Base-by-base conservation (phyloP, 148 eudicot species). In the Tetragonia tetragonoides region DNA sequence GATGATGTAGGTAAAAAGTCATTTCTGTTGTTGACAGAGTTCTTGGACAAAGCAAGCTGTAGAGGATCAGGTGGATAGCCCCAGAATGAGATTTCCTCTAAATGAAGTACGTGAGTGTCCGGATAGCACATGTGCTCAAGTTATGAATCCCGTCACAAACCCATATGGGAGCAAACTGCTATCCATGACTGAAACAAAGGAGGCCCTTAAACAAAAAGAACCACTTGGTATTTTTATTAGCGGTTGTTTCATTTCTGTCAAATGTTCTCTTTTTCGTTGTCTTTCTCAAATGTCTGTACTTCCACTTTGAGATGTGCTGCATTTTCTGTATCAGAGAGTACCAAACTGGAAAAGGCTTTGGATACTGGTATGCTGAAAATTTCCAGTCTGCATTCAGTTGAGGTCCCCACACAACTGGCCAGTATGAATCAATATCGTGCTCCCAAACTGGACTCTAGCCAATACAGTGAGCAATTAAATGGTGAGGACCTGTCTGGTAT, bases 21-120 rank as follows among this genome's bases (percentile, higher is more conserved):
- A 71, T 40, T 68, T 15, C 16, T 66, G 40, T 56, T 7, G 23
- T 56, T 42, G 79, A 76, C 80, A 87, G 89, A 82, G 80, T 78
- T 87, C 89, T 74, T 87, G 89, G 89, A 78, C 84, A 49, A 87
- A 87, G 70, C 88, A 83, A 71, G 79, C 76, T 67, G 82, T 53
- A 54, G 87, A 84, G 60, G 83, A 80, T 74, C 72, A 72, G 64
- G 73, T 57, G 54, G 84, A 78, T 51, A 87, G 82, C 82, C 73
- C 85, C 51, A 83, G 69, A 66, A 65, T 71, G 21, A 53, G 47
- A 17, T 79, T 81, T 76, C 69, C 78, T 49, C 18, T 53, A 61
- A 60, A 82, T 56, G 81, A 84, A 64, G 73, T 66, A 60, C 54
- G 76, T 57, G 85, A 82, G 62, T 46, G 75, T 80, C 83, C 84